A percentile compares a stretch with the other conserved stretches of the same genome.
phyloP scores from a whole-genome alignment of 352 stramenopile genomes.

The Phytophthora pistaciae region DNA sequence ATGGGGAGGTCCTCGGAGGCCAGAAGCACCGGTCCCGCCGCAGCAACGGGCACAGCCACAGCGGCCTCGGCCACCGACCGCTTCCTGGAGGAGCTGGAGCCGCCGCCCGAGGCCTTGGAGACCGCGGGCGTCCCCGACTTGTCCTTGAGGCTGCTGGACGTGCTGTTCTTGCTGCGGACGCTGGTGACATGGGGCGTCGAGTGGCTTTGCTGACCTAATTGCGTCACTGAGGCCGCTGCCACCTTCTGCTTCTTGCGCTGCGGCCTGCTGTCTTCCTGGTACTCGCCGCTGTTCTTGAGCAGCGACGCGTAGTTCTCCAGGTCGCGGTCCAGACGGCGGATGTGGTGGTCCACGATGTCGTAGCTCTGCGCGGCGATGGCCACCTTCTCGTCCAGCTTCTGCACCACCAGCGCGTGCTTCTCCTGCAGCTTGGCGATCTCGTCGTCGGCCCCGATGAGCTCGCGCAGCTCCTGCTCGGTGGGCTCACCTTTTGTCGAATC shows the following conservation, averaged over 20 bases:
- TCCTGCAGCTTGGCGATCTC: slow-evolving; percentile 50
- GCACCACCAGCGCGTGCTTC: slow-evolving; percentile 77
- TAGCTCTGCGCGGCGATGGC: slow-evolving; percentile 89
- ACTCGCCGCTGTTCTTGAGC: slow-evolving; percentile 82
- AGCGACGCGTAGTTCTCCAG: slow-evolving; percentile 77
- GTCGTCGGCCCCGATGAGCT: slow-evolving; percentile 70
- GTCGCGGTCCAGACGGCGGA: slow-evolving; percentile 81
- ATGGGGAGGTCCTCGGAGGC: slow-evolving; percentile 83
- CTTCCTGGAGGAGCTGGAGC: slow-evolving; percentile 48
- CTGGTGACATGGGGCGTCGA: slow-evolving; percentile 19
- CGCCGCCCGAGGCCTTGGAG: slow-evolving; percentile 24
- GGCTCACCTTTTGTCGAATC: slow-evolving; percentile 59
- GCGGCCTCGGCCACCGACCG: slow-evolving; percentile 53
- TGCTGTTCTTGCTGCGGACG: slow-evolving; percentile 47
- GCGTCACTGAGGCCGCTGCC: slow-evolving; percentile 29
- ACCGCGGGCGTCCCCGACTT: slow-evolving; percentile 22
- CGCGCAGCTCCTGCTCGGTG: slow-evolving; percentile 69
- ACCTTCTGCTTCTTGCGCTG: slow-evolving; percentile 64
- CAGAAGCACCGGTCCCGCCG: slow-evolving; percentile 40
- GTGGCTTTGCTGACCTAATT: slow-evolving; percentile 26
- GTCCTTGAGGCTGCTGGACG: slow-evolving; percentile 23
- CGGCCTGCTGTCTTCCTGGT: slow-evolving; percentile 73
- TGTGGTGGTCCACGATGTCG: slow-evolving; percentile 90
- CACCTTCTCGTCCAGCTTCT: slow-evolving; percentile 91
- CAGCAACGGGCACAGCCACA: slow-evolving; percentile 27